Evolutionary conservation across 73 alveolate genomes (phyloP), one percentile per base, ranked within the genome.

Genomic region (Paramecium pentaurelia): DNA sequence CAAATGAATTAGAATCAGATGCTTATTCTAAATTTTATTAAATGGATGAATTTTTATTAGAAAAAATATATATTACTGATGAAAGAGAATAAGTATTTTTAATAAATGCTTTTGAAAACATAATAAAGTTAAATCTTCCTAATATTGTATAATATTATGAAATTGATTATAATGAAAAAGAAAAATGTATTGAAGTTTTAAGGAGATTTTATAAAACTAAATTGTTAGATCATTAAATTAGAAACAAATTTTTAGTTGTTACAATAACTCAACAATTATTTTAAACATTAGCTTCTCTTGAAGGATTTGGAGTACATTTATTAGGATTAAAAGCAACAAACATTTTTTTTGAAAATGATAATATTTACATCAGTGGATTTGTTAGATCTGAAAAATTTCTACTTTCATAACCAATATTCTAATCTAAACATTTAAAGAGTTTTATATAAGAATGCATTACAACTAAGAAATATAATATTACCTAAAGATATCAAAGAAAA

Each of bases 351-450:
- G 91, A 80, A 45, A 49, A 49, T 45, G 58, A 73, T n/a, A 80
- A 40, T 45, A 40, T 80, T 6, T 45, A 14, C n/a, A 40, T 80
- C 5, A 49, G 91, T 8, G 91, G 91, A 80, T 80, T 80, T 45
- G 91, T 80, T 20, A 80, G 91, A 80, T 80, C 91, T 3, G 91
- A 80, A 32, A 80, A 80, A 20, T 80, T 80, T 36, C 25, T 80
- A 27, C 73, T 45, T 38, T 47, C 71, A 1, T 45, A 40, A 44
- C 91, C 91, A 5, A 45, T 80, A 2, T 80, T 38, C 58, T 47
- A 80, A 80, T 42, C 47, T 45, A 42, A 40, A 20, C 42, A 42
- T 45, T n/a, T 80, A 18, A 22, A 73, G 49, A 10, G 58, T 47
- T 80, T 80, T 45, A 49, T 80, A 2, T 32, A 80, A 27, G 91